These are phyloP conservation scores for Lactifluus volemus DNA, from an alignment of 768 basidiomycete genomes.

Conservation along the genomic window DNA sequence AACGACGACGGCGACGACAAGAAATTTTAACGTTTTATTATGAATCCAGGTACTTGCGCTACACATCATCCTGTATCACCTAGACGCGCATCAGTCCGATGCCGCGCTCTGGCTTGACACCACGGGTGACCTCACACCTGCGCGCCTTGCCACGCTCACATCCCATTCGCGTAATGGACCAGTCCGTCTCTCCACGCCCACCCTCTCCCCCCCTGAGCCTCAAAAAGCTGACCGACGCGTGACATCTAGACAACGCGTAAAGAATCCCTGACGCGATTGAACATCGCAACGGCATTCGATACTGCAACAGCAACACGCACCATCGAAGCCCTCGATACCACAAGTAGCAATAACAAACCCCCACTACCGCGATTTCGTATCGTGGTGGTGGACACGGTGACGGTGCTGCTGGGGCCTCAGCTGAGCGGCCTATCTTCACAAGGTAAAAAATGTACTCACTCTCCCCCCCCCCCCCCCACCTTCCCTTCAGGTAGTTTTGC, in stretches of 20 bases:
- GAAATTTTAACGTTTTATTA: constrained; percentile 1
- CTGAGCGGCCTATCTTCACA: constrained; percentile 60
- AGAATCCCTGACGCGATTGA: constrained; percentile 3
- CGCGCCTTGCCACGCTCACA: constrained; percentile 33
- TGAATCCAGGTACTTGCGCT: constrained; percentile 45
- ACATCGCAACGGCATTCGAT: constrained; percentile 8
- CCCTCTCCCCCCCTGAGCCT: too few relatives aligned
- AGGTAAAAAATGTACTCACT: constrained; percentile 27
- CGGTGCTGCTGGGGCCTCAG: constrained; percentile 52
- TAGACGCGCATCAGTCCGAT: constrained; percentile 31
- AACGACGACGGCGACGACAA: not conserved
- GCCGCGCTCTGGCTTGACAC: constrained; percentile 66
- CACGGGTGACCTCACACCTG: constrained; percentile 53
- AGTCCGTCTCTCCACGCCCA: constrained; percentile 8
- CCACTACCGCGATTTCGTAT: constrained; percentile 25
- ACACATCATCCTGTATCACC: constrained; percentile 48
- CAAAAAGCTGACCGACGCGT: not conserved
- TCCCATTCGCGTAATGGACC: constrained; percentile 20
- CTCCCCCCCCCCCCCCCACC: not conserved
- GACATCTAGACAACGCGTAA: not conserved
- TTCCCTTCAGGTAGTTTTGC: too few relatives aligned
- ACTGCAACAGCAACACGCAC: not conserved
- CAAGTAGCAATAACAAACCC: not conserved
- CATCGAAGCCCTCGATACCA: constrained; percentile 6
- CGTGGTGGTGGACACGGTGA: constrained; percentile 58